Evolutionary conservation across 805 yeast genomes (phyloP).

Genomic region (Yarrowia hollandica): DNA sequence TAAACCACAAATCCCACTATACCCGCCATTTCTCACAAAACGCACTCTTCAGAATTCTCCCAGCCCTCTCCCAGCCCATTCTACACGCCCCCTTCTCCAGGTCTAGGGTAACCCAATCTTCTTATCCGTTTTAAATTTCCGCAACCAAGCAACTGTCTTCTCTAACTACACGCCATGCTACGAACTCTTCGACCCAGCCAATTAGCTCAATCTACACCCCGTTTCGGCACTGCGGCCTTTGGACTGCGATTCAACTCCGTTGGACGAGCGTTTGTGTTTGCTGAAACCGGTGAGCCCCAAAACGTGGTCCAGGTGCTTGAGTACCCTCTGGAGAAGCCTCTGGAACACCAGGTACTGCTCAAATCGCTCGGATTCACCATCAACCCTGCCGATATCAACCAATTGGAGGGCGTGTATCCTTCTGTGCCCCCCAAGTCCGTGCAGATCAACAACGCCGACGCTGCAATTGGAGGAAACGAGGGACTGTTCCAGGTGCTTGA

Average conservation of each 20-base stretch:
- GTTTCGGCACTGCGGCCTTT: background rate
- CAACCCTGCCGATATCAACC: conserved; percentile 88
- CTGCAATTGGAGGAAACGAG: conserved; percentile 91
- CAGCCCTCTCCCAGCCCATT: background rate
- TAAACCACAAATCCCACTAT: too few relatives aligned
- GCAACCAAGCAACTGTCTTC: background rate
- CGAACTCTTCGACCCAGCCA: background rate
- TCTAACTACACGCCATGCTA: background rate
- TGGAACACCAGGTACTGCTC: conserved; percentile 51
- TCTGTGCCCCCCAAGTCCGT: conserved; percentile 61
- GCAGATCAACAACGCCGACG: conserved; percentile 51
- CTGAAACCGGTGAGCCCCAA: background rate
- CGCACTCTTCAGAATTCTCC: background rate
- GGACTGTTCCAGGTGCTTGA: conserved; percentile 85
- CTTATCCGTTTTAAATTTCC: background rate
- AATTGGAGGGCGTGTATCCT: conserved; percentile 83
- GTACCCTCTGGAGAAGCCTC: conserved; percentile 4
- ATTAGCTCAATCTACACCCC: background rate
- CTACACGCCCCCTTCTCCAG: background rate
- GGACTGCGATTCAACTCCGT: conserved; percentile 14
- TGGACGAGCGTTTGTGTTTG: conserved; percentile 12
- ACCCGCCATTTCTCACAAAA: background rate
- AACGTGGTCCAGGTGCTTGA: conserved; percentile 11
- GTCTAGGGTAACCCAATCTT: conserved; percentile 11
- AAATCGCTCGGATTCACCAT: conserved; percentile 77